Conservation (phyloP, 495 filamentous ascomycete species). For the Annulohypoxylon stygium region DNA sequence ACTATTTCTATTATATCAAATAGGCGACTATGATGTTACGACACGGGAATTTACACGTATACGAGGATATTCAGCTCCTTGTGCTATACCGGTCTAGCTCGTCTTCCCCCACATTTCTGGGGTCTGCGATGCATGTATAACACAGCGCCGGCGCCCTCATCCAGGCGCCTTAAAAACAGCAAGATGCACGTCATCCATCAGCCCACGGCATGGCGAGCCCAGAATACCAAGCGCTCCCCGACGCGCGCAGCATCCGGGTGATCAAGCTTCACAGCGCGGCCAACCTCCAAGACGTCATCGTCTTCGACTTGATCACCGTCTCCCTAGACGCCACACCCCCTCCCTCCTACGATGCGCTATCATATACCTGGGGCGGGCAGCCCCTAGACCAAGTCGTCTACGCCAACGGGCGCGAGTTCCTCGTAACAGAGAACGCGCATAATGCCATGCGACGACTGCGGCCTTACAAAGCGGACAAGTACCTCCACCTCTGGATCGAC, state of each 20-base stretch:
- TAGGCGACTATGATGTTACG: background rate
- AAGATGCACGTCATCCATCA: background rate
- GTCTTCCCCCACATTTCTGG: background rate
- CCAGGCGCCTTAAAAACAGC: background rate
- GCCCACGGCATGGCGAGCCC: background rate
- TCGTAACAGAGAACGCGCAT: background rate
- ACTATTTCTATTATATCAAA: background rate
- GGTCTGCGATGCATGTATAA: background rate
- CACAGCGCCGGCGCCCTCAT: background rate
- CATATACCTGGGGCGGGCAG: background rate
- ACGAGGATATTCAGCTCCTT: background rate
- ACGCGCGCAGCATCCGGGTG: background rate
- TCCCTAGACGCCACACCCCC: background rate
- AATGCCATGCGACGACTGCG: background rate
- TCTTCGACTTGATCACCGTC: background rate
- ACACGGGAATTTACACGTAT: conserved; percentile 1
- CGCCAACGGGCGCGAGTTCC: background rate
- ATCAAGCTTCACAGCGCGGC: background rate
- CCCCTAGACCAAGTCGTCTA: background rate
- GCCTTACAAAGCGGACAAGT: background rate
- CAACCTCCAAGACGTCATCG: background rate
- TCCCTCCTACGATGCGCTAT: background rate
- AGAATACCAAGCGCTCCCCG: background rate
- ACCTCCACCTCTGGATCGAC: background rate
- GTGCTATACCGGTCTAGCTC: background rate